Conservation (phyloP, 2,329 filamentous ascomycete genomes). For the Rachicladosporium sp. region DNA sequence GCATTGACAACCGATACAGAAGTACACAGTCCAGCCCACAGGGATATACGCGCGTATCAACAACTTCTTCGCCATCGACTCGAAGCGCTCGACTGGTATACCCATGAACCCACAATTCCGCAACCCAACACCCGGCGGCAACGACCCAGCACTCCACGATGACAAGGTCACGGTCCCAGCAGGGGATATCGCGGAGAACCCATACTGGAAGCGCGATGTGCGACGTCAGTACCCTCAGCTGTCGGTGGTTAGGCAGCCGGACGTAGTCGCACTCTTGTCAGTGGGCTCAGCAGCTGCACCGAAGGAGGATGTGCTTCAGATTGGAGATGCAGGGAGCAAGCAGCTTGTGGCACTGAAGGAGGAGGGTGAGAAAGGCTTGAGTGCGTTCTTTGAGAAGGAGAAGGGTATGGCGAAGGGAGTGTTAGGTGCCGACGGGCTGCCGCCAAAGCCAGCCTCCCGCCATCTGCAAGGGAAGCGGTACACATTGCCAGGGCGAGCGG, state of each 20-base stretch:
- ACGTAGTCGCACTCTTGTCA: conserved; percentile 72
- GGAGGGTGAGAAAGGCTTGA: conserved; percentile 60
- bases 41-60: conserved; percentile 83
- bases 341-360: conserved; percentile 66
- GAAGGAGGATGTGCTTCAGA: conserved; percentile 62
- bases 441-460: conserved; percentile 71
- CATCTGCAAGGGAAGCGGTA: conserved; percentile 53
- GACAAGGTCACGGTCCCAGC: conserved; percentile 78
- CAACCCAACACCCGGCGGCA: conserved; percentile 64
- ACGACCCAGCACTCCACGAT: conserved; percentile 60
- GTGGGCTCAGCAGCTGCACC: conserved; percentile 73
- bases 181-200: conserved; percentile 78
- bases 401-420: conserved; percentile 43
- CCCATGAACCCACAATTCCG: conserved; percentile 90
- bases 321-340: conserved; percentile 60
- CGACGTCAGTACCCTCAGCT: conserved; percentile 71
- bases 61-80: conserved; percentile 65
- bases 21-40: conserved; percentile 85
- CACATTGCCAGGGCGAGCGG: conserved; percentile 54
- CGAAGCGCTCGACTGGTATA: conserved; percentile 79
- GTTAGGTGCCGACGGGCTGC: conserved; percentile 65
- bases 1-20: conserved; percentile 41
- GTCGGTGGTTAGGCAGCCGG: conserved; percentile 69
- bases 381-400: conserved; percentile 59
- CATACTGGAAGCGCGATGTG: conserved; percentile 90